phyloP scores from a whole-genome alignment of 1,139 yeast genomes.

The Diutina siamensis region DNA sequence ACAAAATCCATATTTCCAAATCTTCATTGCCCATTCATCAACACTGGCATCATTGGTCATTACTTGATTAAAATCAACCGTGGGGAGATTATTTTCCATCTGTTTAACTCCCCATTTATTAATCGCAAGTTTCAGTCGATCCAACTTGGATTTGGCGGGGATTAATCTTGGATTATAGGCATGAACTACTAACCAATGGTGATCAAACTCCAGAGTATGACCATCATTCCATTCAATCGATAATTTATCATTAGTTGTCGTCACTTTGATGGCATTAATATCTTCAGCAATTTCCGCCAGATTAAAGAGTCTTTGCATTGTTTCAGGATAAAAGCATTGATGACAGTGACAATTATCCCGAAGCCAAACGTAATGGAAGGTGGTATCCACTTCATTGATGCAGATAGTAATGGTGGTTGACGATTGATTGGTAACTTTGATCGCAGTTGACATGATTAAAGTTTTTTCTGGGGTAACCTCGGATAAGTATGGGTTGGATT shows the following conservation, averaged over 20 bases:
- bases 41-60: conserved; percentile 36
- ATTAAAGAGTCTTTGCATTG: conserved; percentile 55
- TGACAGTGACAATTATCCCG: conserved; percentile 61
- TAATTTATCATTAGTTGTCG: not conserved
- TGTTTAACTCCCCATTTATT: conserved; percentile 39
- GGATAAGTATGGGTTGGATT: too few relatives aligned
- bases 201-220: conserved; percentile 39
- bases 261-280: conserved; percentile 22
- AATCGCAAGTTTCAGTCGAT: conserved; percentile 19
- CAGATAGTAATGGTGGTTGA: not conserved
- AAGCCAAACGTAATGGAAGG: conserved; percentile 50
- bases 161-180: conserved; percentile 45
- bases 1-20: conserved; percentile 53
- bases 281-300: conserved; percentile 42
- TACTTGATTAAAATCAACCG: conserved; percentile 36
- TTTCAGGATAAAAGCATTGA: conserved; percentile 45
- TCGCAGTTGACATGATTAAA: not conserved
- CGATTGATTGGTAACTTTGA: not conserved
- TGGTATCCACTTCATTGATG: conserved; percentile 7
- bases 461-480: too few relatives aligned
- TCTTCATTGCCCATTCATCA: conserved; percentile 48
- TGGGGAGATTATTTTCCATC: conserved; percentile 35
- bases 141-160: conserved; percentile 17
- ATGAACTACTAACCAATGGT: conserved; percentile 46
- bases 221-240: not conserved